Conservation (phyloP, 2,329 filamentous ascomycete species). For the Colletotrichum navitas region DNA sequence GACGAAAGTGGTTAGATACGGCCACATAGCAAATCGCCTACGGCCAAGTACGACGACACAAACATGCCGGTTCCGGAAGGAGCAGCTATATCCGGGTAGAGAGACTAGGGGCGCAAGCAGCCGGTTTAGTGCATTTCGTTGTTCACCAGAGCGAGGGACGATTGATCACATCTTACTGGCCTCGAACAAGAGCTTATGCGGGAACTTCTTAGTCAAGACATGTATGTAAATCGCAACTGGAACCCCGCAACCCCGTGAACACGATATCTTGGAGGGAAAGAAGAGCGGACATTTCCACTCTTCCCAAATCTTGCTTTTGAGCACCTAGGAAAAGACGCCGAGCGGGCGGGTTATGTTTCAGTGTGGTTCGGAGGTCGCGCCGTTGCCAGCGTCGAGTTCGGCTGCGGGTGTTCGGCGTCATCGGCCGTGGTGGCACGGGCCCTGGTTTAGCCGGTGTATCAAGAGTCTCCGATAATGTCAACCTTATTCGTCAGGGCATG, state of each 20-base stretch:
- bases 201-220: background rate
- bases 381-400: conserved; percentile 29
- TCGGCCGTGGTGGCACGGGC: conserved; percentile 27
- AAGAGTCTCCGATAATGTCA: conserved; percentile 20
- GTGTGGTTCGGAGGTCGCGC: conserved; percentile 4
- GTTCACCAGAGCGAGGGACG: conserved; percentile 12
- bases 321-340: background rate
- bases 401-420: conserved; percentile 13
- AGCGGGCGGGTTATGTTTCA: background rate
- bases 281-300: conserved; percentile 1
- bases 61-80: background rate
- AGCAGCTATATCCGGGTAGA: conserved; percentile 23
- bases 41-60: background rate
- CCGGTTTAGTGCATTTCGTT: conserved; percentile 24
- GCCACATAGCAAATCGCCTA: too few relatives aligned
- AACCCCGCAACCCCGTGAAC: conserved; percentile 2
- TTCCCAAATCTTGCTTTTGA: background rate
- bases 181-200: conserved; percentile 10
- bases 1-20: too few relatives aligned
- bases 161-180: conserved; percentile 20
- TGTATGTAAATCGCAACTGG: background rate
- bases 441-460: conserved; percentile 28
- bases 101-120: conserved; percentile 11
- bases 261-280: background rate
- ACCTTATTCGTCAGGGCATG: conserved; percentile 29